Base-by-base conservation (phyloP, 2,329 filamentous ascomycete genomes). In the Talaromyces verruculosus region DNA sequence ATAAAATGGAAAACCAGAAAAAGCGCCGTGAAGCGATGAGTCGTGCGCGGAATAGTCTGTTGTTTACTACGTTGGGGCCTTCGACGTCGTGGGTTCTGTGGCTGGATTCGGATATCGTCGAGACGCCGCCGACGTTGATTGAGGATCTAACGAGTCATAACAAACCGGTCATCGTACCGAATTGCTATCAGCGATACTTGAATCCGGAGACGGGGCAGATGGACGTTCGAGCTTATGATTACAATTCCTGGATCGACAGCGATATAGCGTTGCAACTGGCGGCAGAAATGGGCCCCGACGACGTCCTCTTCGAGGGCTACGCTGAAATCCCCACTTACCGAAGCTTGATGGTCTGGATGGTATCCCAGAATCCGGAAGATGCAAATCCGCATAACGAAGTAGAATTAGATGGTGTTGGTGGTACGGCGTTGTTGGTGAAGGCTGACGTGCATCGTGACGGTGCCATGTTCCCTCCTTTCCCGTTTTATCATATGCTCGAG, bases 191-290 rank as follows among this genome's bases (percentile, higher is more conserved):
- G 81, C 85, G 90, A 69, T 98, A 87, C 80, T 88, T 87, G 67
- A 89, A 97, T 80, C 86, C 85, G 57, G 85, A 90, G 15, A 89
- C 86, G 61, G 89, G 90, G 73, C 84, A 87, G 69, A 86, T 87
- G 82, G 87, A 89, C 51, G 88, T 94, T 74, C 88, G 95, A 4
- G 88, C 93, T 0, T 99, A 99, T 77, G 95, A 99, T 80, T 98
- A 89, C 84, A 99, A 99, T 82, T 96, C 91, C 76, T 99, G 95
- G 95, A 88, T 94, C 73, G 95, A 99, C 76, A 96, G 91, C 75
- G 85, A 89, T 0, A 89, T 85, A 1, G 94, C 95, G 0, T 85
- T 89, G 74, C 85, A 90, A 41, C 81, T 99, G 69, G 93, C 87
- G 1, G 81, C 85, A 11, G 88, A 88, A 72, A 93, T 99, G 93